phyloP scores from a whole-genome alignment of 768 basidiomycete genomes.

The Suillus placidus region DNA sequence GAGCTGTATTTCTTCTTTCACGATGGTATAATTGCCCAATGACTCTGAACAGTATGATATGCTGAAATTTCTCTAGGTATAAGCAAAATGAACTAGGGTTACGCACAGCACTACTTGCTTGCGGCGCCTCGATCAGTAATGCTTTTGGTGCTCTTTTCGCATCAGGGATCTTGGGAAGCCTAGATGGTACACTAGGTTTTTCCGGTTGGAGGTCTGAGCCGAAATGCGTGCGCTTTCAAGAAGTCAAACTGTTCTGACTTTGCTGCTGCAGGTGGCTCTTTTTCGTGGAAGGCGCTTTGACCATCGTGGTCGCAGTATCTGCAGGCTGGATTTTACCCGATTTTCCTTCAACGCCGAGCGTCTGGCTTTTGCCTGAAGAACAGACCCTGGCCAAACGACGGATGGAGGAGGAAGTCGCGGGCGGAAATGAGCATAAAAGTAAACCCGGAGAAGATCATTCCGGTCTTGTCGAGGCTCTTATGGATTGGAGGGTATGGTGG shows the following conservation, averaged over 20 bases:
- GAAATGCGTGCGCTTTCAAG: neutral
- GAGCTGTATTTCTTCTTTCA: constrained; percentile 64
- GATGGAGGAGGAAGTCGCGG: constrained; percentile 63
- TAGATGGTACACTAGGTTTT: constrained; percentile 67
- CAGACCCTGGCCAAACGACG: constrained; percentile 54
- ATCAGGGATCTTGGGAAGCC: constrained; percentile 69
- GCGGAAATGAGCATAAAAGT: constrained; percentile 49
- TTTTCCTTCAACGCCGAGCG: constrained; percentile 60
- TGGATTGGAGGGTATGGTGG: constrained; percentile 84
- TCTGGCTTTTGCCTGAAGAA: constrained; percentile 62
- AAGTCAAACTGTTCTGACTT: constrained; percentile 1
- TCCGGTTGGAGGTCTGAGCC: constrained; percentile 40
- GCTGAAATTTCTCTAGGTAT: constrained; percentile 40
- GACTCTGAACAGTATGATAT: no score
- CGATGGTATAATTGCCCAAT: constrained; percentile 47
- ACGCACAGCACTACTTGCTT: constrained; percentile 64
- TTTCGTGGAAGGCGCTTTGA: constrained; percentile 63
- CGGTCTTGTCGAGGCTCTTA: constrained; percentile 59
- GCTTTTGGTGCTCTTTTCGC: constrained; percentile 80
- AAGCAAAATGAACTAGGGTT: constrained; percentile 67
- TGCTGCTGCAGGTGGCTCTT: constrained; percentile 61
- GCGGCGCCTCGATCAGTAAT: constrained; percentile 75
- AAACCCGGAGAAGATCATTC: constrained; percentile 37
- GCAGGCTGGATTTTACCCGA: constrained; percentile 72
- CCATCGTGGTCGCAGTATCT: constrained; percentile 49